A percentile compares a stretch with the other conserved stretches of the same genome.
These are phyloP conservation scores for Phytophthora nicotianae DNA, from an alignment of 352 stramenopile species.

Conservation along the genomic window DNA sequence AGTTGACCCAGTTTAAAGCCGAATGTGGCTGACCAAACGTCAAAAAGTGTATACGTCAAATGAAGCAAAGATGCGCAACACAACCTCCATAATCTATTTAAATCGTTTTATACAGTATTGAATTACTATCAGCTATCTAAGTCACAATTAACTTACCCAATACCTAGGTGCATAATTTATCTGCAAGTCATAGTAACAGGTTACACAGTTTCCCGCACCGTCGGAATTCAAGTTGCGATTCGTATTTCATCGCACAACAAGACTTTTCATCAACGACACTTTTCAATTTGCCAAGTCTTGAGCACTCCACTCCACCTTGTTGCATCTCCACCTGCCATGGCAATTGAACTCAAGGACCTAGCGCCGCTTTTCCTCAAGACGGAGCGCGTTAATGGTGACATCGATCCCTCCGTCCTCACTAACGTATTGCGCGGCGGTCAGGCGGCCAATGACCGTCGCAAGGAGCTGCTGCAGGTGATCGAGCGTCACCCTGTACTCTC, in stretches of 20 bases:
- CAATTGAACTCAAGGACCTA: conserved; percentile 64
- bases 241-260: conserved; percentile 9
- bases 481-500: conserved; percentile 48
- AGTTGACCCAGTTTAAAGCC: background rate
- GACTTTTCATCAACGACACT: conserved; percentile 12
- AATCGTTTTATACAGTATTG: background rate
- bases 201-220: conserved; percentile 1
- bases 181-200: background rate
- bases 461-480: conserved; percentile 43
- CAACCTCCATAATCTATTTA: background rate
- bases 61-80: background rate
- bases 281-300: conserved; percentile 15
- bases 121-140: background rate
- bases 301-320: background rate
- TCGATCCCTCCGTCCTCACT: conserved; percentile 43
- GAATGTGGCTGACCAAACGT: too few relatives aligned
- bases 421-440: conserved; percentile 38
- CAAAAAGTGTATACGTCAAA: too few relatives aligned
- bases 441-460: conserved; percentile 45
- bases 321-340: background rate
- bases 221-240: conserved; percentile 3
- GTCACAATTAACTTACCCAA: background rate
- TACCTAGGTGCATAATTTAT: background rate
- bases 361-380: conserved; percentile 62
- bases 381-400: conserved; percentile 55